Evolutionary conservation across 2,329 filamentous ascomycete genomes (phyloP).

Genomic region (Cercospora beticola): DNA sequence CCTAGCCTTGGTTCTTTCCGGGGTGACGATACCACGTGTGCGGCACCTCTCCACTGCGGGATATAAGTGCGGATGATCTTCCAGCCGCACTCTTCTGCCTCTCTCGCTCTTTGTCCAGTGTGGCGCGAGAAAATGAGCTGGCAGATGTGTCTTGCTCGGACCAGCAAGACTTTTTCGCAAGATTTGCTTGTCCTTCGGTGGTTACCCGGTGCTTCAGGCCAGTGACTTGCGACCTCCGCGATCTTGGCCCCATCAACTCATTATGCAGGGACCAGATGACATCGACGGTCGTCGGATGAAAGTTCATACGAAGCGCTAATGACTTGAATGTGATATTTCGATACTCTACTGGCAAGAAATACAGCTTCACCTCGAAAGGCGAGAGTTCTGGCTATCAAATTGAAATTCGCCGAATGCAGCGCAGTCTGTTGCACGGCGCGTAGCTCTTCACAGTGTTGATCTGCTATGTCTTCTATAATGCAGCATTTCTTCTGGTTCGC

Average conservation of each 20-base stretch:
- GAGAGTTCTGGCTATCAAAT: not conserved
- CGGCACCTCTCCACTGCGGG: not conserved
- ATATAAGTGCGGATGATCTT: not conserved
- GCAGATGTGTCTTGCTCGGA: not conserved
- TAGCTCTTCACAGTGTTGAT: not conserved
- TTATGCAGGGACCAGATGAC: slow-evolving; percentile 1
- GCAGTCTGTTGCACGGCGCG: not conserved
- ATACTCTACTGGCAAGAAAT: not conserved
- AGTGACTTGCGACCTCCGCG: not conserved
- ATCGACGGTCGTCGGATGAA: not conserved
- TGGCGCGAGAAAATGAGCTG: not conserved
- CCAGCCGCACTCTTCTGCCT: not conserved
- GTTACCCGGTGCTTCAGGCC: slow-evolving; percentile 4
- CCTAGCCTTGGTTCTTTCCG: not conserved
- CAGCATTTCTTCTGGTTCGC: not conserved
- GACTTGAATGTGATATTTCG: not conserved
- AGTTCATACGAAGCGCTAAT: not conserved
- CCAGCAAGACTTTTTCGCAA: not conserved
- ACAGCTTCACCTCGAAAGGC: not conserved
- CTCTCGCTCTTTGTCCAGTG: not conserved
- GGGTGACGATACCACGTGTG: slow-evolving; percentile 1
- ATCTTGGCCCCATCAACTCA: slow-evolving; percentile 1
- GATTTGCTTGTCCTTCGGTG: not conserved
- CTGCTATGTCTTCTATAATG: not conserved
- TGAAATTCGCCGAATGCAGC: not conserved